phyloP scores from a whole-genome alignment of 768 basidiomycete genomes.

The Pulveroboletus ravenelii region DNA sequence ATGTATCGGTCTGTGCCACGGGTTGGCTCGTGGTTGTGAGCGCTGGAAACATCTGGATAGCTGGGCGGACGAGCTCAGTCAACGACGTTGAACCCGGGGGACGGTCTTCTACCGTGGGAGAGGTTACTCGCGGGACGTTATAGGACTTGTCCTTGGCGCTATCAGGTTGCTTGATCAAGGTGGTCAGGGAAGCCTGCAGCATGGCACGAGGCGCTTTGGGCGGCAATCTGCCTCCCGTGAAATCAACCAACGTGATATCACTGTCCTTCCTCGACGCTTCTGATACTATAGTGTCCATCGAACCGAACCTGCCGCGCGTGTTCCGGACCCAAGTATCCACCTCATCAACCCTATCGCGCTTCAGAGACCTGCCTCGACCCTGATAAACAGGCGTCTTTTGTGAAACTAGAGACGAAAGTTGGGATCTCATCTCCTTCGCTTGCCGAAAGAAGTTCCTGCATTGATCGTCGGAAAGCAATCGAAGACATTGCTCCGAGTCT shows the following conservation, averaged over 20 bases:
- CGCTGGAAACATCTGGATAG: slow-evolving; percentile 5
- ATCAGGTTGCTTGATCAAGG: not conserved
- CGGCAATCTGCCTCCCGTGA: slow-evolving; percentile 3
- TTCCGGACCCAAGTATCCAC: slow-evolving; percentile 11
- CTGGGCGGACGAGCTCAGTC: slow-evolving; percentile 4
- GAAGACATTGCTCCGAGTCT: slow-evolving; percentile 17
- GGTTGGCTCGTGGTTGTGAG: not conserved
- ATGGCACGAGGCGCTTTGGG: slow-evolving; percentile 24
- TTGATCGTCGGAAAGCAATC: slow-evolving; percentile 27
- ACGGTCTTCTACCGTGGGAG: slow-evolving; percentile 2
- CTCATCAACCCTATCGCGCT: slow-evolving; percentile 11
- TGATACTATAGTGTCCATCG: slow-evolving; percentile 8
- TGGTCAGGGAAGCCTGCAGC: slow-evolving; percentile 7
- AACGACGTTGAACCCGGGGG: not conserved
- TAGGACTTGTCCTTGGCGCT: not conserved
- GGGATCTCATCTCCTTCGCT: slow-evolving; percentile 24
- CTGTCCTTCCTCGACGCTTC: slow-evolving; percentile 21
- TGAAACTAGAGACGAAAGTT: slow-evolving; percentile 13
- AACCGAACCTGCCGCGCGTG: slow-evolving; percentile 15
- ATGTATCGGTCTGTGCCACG: not conserved
- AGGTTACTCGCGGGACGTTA: not conserved
- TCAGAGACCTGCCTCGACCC: slow-evolving; percentile 1
- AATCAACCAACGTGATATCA: slow-evolving; percentile 24
- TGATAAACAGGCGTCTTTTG: slow-evolving; percentile 3
- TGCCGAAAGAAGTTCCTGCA: slow-evolving; percentile 19